Evolutionary conservation across 164 flowering plant genomes (phyloP).

Genomic region (Macadamia integrifolia): DNA sequence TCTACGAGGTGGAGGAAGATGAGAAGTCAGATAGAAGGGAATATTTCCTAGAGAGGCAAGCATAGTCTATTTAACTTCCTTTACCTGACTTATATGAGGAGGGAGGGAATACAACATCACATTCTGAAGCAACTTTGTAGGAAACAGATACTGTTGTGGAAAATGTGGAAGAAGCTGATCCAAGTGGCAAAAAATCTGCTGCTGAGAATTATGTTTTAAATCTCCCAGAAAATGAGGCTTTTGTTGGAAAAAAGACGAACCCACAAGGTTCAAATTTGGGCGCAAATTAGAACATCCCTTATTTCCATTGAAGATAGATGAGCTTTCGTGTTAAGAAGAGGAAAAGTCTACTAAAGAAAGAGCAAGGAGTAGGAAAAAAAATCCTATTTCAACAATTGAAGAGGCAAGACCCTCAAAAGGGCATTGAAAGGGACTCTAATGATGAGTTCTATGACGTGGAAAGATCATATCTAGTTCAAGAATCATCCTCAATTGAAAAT

Average conservation of each 20-base stretch:
- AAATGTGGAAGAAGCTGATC: constrained; percentile 28
- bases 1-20: constrained; percentile 86
- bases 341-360: constrained; percentile 23
- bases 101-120: constrained; percentile 14
- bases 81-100: constrained; percentile 28
- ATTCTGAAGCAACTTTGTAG: constrained; percentile 12
- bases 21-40: constrained; percentile 95
- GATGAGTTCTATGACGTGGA: constrained; percentile 76
- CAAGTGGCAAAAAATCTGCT: constrained; percentile 15
- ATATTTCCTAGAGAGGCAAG: constrained; percentile 56
- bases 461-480: constrained; percentile 62
- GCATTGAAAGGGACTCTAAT: constrained; percentile 42
- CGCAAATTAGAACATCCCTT: constrained; percentile 73
- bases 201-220: constrained; percentile 22
- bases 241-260: constrained; percentile 16
- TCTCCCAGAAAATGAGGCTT: constrained; percentile 22
- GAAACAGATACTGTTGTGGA: constrained; percentile 14
- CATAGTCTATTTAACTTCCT: constrained; percentile 42
- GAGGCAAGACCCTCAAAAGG: constrained; percentile 22
- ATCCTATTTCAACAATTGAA: constrained; percentile 31
- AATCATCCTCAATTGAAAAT: constrained; percentile 39
- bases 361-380: constrained; percentile 27
- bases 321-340: constrained; percentile 67
- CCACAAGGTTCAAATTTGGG: constrained; percentile 55
- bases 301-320: constrained; percentile 75